Evolutionary conservation across 495 filamentous ascomycete species (phyloP), one percentile per base, ranked within the genome.

Genomic region (Penicillium subrubescens): DNA sequence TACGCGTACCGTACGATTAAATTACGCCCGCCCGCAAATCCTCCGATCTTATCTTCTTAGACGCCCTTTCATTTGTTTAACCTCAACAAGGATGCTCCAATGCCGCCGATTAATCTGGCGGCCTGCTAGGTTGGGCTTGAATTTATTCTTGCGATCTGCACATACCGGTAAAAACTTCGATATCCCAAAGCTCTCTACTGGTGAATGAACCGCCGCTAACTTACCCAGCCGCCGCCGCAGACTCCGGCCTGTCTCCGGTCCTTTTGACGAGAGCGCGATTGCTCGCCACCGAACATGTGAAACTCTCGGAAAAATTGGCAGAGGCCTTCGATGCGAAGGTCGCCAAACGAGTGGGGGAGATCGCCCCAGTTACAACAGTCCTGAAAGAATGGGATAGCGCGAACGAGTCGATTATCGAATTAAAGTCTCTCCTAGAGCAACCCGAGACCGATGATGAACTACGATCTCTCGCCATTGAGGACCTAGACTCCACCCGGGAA

Each of bases 291-390:
- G 90, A 96, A 68, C 90, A 96, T 76, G 77, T 87, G n/a, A 77
- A 78, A 6, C 80, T 91, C 21, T 83, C 84, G 1, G 73, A 86
- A 29, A 81, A 84, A 68, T 72, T 90, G 33, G 72, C 78, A 48
- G 74, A 82, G 41, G 79, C 84, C 57, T 99, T 93, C 72, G 90
- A 97, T 71, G 71, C 84, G 0, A 86, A 86, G 64, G 80, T 84
- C 5, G 92, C 93, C 5, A 95, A 91, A 77, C 86, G 90, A 64
- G 79, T 88, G 3, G 93, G 94, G 50, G 91, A 96, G 73, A 76
- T 96, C 44, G 82, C 86, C 33, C 76, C 81, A n/a, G 84, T 96
- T 10, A 84, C 87, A 35, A 73, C 78, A 27, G 89, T 91, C 1
- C 72, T 97, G 63, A 86, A 84, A 68, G 86, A 92, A 73, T 95